A percentile compares a stretch with the other conserved stretches of the same genome.
These are phyloP conservation scores for Puccinia hordei DNA, from an alignment of 1,284 basidiomycete species.

Conservation along the genomic window DNA sequence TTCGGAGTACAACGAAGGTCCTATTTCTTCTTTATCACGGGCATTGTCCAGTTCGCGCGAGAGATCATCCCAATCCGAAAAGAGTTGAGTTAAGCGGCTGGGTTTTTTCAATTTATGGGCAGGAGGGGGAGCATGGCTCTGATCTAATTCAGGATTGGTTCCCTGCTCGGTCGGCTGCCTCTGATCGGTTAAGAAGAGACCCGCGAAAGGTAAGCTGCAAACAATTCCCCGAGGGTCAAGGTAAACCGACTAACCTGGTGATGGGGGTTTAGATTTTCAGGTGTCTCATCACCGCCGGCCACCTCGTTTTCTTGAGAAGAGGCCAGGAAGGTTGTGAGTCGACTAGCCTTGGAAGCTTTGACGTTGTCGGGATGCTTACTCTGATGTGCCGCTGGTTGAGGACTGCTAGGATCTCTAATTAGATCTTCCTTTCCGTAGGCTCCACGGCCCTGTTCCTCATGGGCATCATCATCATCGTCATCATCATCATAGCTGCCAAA, in stretches of 20 bases:
- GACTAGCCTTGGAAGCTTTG: slow-evolving; percentile 40
- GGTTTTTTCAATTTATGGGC: not conserved
- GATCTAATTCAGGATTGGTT: not conserved
- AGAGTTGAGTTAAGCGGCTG: slow-evolving; percentile 2
- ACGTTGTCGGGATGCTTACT: not conserved
- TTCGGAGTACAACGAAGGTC: not conserved
- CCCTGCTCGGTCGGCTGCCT: not conserved
- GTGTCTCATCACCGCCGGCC: not conserved
- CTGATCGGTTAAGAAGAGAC: not conserved
- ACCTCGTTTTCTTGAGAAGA: slow-evolving; percentile 12
- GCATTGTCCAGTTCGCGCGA: slow-evolving; percentile 27
- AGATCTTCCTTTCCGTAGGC: not conserved
- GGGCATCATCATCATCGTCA: slow-evolving; percentile 41
- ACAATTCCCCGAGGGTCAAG: not conserved
- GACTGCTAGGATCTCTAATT: not conserved
- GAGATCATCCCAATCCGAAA: slow-evolving; percentile 22
- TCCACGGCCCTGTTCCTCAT: not conserved
- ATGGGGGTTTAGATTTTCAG: not conserved
- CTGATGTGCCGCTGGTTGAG: not conserved
- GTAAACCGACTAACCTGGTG: not conserved
- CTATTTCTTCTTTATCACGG: not conserved
- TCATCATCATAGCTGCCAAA: slow-evolving; percentile 24
- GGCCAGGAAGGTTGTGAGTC: slow-evolving; percentile 29
- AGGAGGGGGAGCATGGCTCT: not conserved
- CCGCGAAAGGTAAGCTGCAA: not conserved